Base-by-base conservation (phyloP, 2,329 filamentous ascomycete species). In the Apiospora malaysiana region DNA sequence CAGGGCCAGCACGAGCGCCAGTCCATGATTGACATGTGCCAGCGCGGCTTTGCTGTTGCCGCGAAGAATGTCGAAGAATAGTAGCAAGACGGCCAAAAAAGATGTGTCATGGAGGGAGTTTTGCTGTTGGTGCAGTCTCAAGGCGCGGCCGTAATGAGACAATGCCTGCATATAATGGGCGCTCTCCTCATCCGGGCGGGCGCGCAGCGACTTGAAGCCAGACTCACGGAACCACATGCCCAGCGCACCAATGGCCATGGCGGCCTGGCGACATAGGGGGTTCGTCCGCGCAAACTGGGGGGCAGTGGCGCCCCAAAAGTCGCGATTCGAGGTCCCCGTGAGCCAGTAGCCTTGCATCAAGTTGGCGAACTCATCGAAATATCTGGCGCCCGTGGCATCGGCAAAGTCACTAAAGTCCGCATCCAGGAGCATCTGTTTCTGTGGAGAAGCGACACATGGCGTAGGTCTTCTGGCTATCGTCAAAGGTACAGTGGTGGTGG, bases 21-120 rank as follows among this genome's bases (percentile, higher is more conserved):
- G 70, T 0, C 78, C 80, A 59, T 82, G 81, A 23, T 82, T 82
- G 5, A 82, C 73, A 66, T 82, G 80, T n/a, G 78, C 75, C 21
- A 82, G 66, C 0, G 79, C 80, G 9, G 78, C 78, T 45, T 77
- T 79, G 10, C 71, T 74, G 18, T 79, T 77, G 1, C 78, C 80
- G 12, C 79, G 70, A 0, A 82, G 70, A 0, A 71, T 76, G 43
- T 82, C 80, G 18, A 82, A 82, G 14, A 75, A 77, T 0, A 82
- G 66, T 0, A 79, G 71, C 3, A 82, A 56, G 0, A 82, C 67
- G 0, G 80, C 81, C 0, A 82, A 70, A 9, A 82, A 79, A 0
- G 81, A 68, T 0, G 79, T 74, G 25, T 79, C 77, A 4, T 76
- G 79, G 4, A 79, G 43, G 1, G 79, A 78, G 40, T 72, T 66